Evolutionary conservation across 805 yeast genomes (phyloP).

Genomic region (Metschnikowia gruessii): DNA sequence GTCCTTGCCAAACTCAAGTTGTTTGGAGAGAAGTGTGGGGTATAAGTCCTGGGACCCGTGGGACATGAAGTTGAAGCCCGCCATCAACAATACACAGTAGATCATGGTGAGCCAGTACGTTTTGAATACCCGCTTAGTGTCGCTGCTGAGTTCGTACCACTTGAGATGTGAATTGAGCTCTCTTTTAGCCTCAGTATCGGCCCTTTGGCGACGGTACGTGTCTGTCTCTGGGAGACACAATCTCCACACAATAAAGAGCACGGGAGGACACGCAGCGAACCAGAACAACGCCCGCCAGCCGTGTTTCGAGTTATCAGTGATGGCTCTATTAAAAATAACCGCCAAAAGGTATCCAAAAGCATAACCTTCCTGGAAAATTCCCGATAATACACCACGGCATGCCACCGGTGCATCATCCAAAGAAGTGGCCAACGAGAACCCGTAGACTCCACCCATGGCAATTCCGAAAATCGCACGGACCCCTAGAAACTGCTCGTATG

Average conservation of each 20-base stretch:
- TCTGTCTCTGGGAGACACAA: slow-evolving; percentile 56
- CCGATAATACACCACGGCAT: slow-evolving; percentile 60
- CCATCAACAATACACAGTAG: slow-evolving; percentile 51
- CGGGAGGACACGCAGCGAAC: slow-evolving; percentile 70
- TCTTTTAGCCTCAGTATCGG: slow-evolving; percentile 14
- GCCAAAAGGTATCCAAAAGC: slow-evolving; percentile 69
- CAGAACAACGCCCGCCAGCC: slow-evolving; percentile 67
- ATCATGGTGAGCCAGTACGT: slow-evolving; percentile 60
- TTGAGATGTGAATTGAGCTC: slow-evolving; percentile 12
- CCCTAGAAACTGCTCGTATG: slow-evolving; percentile 55
- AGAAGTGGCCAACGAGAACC: slow-evolving; percentile 63
- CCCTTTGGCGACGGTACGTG: slow-evolving; percentile 37
- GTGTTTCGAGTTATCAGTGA: slow-evolving; percentile 44
- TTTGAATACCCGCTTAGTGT: slow-evolving; percentile 29
- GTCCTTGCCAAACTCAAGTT: slow-evolving; percentile 31
- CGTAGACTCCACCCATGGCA: slow-evolving; percentile 71
- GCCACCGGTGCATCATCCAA: slow-evolving; percentile 60
- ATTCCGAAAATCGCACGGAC: slow-evolving; percentile 64
- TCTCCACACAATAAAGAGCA: slow-evolving; percentile 58
- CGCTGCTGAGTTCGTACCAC: slow-evolving; percentile 16
- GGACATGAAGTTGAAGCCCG: slow-evolving; percentile 41
- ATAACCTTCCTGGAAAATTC: slow-evolving; percentile 78
- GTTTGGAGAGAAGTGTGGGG: slow-evolving; percentile 37
- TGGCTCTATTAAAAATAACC: slow-evolving; percentile 63
- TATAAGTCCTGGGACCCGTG: slow-evolving; percentile 44